A percentile compares a stretch with the other conserved stretches of the same genome.
phyloP scores from a whole-genome alignment of 2,329 filamentous ascomycete genomes.

The Hymenoscyphus repandus region DNA sequence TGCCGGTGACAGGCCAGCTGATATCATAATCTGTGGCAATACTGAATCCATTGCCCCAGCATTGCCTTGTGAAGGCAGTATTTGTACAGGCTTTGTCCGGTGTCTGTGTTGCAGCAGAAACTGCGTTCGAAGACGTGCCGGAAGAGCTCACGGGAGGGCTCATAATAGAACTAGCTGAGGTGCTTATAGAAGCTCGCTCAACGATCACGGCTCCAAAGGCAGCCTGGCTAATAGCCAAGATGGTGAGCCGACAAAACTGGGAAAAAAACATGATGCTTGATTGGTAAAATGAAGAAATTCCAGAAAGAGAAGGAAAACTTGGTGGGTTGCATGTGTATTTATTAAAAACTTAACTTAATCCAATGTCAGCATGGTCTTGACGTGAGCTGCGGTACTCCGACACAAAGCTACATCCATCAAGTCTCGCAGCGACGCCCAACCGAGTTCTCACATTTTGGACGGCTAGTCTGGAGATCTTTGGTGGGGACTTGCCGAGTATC shows the following conservation, averaged over 20 bases:
- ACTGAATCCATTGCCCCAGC: conserved; percentile 9
- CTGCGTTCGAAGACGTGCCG: neutral
- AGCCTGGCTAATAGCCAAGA: neutral
- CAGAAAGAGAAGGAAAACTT: neutral
- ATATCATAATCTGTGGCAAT: conserved; percentile 13
- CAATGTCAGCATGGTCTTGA: neutral
- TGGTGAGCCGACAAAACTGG: neutral
- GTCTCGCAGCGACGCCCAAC: too few species aligned
- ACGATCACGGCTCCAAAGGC: neutral
- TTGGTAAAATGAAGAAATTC: neutral
- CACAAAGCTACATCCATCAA: too few species aligned
- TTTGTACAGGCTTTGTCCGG: conserved; percentile 5
- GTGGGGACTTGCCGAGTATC: too few species aligned
- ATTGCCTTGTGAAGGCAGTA: conserved; percentile 7
- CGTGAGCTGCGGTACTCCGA: neutral
- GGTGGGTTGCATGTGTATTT: neutral
- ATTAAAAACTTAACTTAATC: neutral
- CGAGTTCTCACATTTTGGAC: too few species aligned
- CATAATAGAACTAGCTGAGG: too few species aligned
- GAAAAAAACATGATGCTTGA: neutral
- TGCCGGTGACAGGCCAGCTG: conserved; percentile 6
- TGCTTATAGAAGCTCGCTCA: too few species aligned
- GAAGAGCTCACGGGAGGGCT: neutral
- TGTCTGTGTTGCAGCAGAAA: neutral
- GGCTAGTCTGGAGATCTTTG: too few species aligned